A percentile compares a stretch with the other conserved stretches of the same genome.
Evolutionary conservation across 305 asterid species (phyloP).

Genomic region (Fraxinus velutina): DNA sequence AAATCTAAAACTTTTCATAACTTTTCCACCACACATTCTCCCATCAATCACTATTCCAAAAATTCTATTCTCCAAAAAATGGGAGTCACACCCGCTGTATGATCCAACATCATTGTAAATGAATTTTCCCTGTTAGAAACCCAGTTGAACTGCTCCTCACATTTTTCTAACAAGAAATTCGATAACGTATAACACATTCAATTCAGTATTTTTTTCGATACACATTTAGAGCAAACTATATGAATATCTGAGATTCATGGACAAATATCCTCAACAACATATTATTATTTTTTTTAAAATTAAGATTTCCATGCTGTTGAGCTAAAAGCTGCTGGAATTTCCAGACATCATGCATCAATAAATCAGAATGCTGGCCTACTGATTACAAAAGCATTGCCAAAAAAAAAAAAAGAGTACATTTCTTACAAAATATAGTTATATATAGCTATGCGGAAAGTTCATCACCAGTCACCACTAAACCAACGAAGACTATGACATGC

Average conservation of each 20-base stretch:
- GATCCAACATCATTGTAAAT: too few relatives aligned
- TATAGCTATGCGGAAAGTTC: background rate
- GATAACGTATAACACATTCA: background rate
- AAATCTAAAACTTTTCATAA: too few relatives aligned
- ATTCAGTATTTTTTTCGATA: background rate
- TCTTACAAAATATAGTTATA: background rate
- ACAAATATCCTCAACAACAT: background rate
- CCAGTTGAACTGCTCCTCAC: background rate
- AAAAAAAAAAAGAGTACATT: conserved; percentile 26
- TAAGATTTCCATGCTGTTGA: background rate
- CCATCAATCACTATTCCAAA: too few relatives aligned
- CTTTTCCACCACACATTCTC: too few relatives aligned
- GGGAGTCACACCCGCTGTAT: too few relatives aligned
- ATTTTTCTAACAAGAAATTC: background rate
- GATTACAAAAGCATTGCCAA: conserved; percentile 13
- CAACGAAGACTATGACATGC: background rate
- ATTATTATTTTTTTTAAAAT: too few relatives aligned
- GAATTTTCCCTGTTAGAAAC: too few relatives aligned
- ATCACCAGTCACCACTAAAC: background rate
- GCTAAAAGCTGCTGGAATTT: background rate
- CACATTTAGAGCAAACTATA: background rate
- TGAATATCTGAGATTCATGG: background rate
- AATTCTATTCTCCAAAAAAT: too few relatives aligned
- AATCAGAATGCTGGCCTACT: conserved; percentile 6
- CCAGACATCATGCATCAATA: conserved; percentile 16